Evolutionary conservation across 306 rosid species (phyloP).

Genomic region (Cicer cuneatum): DNA sequence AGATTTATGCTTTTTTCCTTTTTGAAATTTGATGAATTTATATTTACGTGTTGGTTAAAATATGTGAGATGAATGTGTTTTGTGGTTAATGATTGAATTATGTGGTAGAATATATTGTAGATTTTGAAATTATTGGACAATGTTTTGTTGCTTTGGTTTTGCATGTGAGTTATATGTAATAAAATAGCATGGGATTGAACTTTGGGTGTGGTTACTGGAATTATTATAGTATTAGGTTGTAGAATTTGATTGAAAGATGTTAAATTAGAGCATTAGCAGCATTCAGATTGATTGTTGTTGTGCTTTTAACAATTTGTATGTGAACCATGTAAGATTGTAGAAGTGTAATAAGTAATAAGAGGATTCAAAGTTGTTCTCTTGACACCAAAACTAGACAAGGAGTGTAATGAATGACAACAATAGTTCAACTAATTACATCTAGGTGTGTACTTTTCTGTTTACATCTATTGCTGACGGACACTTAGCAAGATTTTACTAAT

Average conservation of each 20-base stretch:
- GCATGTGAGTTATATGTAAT: neutral
- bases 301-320: neutral
- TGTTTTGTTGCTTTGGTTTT: constrained; percentile 33
- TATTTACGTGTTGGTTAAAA: constrained; percentile 35
- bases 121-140: neutral
- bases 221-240: constrained; percentile 13
- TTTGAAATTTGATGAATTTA: neutral
- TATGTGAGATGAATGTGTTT: neutral
- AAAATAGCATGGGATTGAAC: neutral
- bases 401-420: neutral
- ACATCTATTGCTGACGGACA: neutral
- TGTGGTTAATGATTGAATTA: constrained; percentile 28
- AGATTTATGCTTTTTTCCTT: constrained; percentile 2
- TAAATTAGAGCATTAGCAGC: constrained; percentile 15
- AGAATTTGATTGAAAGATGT: constrained; percentile 19
- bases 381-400: neutral
- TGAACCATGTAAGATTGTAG: constrained; percentile 26
- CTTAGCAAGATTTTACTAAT: constrained; percentile 10
- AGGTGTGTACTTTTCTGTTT: constrained; percentile 13
- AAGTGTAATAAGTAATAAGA: neutral
- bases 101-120: constrained; percentile 8
- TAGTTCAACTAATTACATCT: neutral
- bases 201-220: neutral
- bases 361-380: constrained; percentile 23
- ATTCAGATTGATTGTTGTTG: constrained; percentile 1